Evolutionary conservation across 306 rosid species (phyloP), one percentile per base, ranked within the genome.

Genomic region (Sicyos edulis): DNA sequence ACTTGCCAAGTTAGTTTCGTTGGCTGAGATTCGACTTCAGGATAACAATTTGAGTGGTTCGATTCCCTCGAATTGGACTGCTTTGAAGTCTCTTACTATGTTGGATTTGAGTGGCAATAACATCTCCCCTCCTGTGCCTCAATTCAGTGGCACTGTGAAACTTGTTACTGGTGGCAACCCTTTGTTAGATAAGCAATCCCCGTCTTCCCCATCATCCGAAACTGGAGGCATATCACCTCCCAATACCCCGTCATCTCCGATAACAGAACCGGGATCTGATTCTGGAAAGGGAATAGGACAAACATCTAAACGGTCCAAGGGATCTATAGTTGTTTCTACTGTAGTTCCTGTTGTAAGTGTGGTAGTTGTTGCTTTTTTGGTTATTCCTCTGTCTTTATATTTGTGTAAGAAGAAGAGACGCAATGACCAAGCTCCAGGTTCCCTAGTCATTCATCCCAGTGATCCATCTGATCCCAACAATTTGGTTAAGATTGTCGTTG

Each of bases 401-500:
- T 87, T 79, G 75, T 77, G 77, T 76, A 87, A 83, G 95, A 87
- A 80, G 82, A 81, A 77, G 74, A 87, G 81, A 75, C 81, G 75
- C 50, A 54, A 61, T 10, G 54, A 26, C 40, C 81, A 72, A 54
- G 82, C 84, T 77, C 85, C 96, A 24, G 75, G 80, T 73, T 88
- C 98, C 20, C 80, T 89, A 15, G 99, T 93, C 11, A 71, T 91
- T 82, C 96, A 89, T 74, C 99, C 97, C 5, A 86, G 97, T 76
- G 96, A 93, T 86, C 89, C 92, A 2, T 89, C 97, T 60, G 96
- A 93, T 80, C 54, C 91, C 4, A 93, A 83, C 29, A 85, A 84
- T 69, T 65, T 22, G 52, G 79, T 88, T 56, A 93, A 93, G 85
- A 80, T 93, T 69, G 97, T 34, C 19, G 83, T 91, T 68, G 87